Base-by-base conservation (phyloP, 2,329 filamentous ascomycete genomes). In the Acrodontium crateriforme region DNA sequence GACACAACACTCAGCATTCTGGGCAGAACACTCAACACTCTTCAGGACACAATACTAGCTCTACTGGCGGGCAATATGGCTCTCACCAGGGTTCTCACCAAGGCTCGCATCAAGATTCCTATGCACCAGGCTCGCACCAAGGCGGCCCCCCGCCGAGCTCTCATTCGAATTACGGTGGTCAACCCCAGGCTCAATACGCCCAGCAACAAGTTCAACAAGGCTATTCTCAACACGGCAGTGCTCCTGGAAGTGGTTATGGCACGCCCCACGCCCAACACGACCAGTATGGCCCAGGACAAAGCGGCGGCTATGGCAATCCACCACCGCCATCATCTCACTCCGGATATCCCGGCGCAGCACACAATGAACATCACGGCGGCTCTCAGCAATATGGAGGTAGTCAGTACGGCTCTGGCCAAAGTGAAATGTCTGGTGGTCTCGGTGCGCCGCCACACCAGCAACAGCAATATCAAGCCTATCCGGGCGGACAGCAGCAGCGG, bases 131-230 rank as follows among this genome's bases (percentile, higher is more conserved):
- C 12, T 35, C 39, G 20, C 20, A 22, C 10, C 20, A 22, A 5
- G 20, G 20, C 10, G n/a, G n/a, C n/a, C n/a, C n/a, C n/a, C n/a
- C n/a, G n/a, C n/a, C n/a, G n/a, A n/a, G n/a, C n/a, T 8, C 20
- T 10, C 13, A 10, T 5, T 22, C 20, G 13, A 8, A 22, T 22
- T 12, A 22, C 4, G 10, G 13, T 8, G 20, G 20, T 4, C 19
- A 4, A 10, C 13, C 9, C 9, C 27, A 25, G 12, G 21, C 25
- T 5, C 26, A 29, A 8, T 33, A 33, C 16, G 32, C 24, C 3
- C 28, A 40, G 19, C 41, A 48, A 22, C 42, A 43, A 25, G 38
- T 39, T 14, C 39, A 44, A n/a, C 39, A 37, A 18, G 27, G 31
- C n/a, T 28, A 37, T 12, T 36, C 37, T 19, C 34, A 38, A 11